Conservation (phyloP, 306 rosid genomes). For the Quillaja saponaria region DNA sequence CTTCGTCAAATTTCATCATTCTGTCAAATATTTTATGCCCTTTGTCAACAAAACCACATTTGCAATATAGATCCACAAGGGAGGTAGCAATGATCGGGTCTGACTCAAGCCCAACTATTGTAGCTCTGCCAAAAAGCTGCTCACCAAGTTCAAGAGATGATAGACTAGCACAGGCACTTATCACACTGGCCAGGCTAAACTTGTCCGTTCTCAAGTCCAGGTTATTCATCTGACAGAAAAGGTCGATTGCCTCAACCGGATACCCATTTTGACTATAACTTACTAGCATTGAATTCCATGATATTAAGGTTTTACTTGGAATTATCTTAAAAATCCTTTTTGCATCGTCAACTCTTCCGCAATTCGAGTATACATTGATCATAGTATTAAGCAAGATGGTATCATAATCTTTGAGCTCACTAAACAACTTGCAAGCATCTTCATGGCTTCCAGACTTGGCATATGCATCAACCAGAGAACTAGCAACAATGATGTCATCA, state of each 20-base stretch:
- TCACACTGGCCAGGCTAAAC: constrained; percentile 68
- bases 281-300: constrained; percentile 79
- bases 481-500: constrained; percentile 54
- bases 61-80: constrained; percentile 72
- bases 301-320: constrained; percentile 59
- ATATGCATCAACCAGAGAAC: constrained; percentile 74
- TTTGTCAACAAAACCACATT: constrained; percentile 65
- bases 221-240: constrained; percentile 57
- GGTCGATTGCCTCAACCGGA: constrained; percentile 61
- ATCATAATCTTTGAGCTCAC: constrained; percentile 60
- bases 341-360: constrained; percentile 78
- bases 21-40: constrained; percentile 56
- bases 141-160: constrained; percentile 69
- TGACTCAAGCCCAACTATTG: constrained; percentile 54
- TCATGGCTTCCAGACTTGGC: constrained; percentile 58
- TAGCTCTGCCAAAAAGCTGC: constrained; percentile 65
- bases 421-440: constrained; percentile 72
- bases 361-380: constrained; percentile 66
- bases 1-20: constrained; percentile 60
- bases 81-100: constrained; percentile 60
- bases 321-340: constrained; percentile 53
- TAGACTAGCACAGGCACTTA: constrained; percentile 68
- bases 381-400: constrained; percentile 67
- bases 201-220: constrained; percentile 56
- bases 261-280: constrained; percentile 68